Base-by-base conservation (phyloP, 345 rosid species). In the Eucalyptus polyanthemos region DNA sequence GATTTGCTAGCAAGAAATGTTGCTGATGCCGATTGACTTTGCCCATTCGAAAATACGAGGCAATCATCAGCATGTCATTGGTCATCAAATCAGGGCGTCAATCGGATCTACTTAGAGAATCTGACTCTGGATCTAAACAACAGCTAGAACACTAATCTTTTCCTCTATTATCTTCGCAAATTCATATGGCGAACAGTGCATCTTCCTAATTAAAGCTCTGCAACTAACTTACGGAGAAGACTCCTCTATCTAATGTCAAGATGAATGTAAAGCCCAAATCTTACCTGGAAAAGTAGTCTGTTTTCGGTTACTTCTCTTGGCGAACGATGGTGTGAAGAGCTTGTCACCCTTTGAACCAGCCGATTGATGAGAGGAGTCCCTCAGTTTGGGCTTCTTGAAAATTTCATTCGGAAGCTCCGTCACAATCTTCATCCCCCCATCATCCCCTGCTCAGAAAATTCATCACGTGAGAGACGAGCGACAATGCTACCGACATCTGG, bases 351-450 rank as follows among this genome's bases (percentile, higher is more conserved):
- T 80, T 34, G 54, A 80, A 65, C 88, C 56, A 27, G 81, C 69
- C 51, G 56, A 47, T 25, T 62, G 91, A 86, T 31, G 87, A 27
- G 87, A 88, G 62, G 88, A 45, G 47, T 87, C 91, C 50, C 50
- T 94, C 87, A 94, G 89, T 91, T 92, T 95, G n/a, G 95, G 92
- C 80, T 88, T 97, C 90, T 96, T 95, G 80, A 94, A 93, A 93
- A 90, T 90, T 50, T 87, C 92, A 0, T 88, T 90, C 1, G 96
- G 93, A 91, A 92, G 90, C 89, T 93, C 97, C 40, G 94, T 94
- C 89, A 93, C 94, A 89, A 94, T 91, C 91, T 90, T 89, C 44
- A 90, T 67, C 88, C 89, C 95, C 62, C 90, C 67, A 87, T 88
- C 94, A 54, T 62, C 91, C 44, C 86, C 95, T 91, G 87, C 88